phyloP scores from a whole-genome alignment of 2,329 filamentous ascomycete species.

The Sarocladium strictum region DNA sequence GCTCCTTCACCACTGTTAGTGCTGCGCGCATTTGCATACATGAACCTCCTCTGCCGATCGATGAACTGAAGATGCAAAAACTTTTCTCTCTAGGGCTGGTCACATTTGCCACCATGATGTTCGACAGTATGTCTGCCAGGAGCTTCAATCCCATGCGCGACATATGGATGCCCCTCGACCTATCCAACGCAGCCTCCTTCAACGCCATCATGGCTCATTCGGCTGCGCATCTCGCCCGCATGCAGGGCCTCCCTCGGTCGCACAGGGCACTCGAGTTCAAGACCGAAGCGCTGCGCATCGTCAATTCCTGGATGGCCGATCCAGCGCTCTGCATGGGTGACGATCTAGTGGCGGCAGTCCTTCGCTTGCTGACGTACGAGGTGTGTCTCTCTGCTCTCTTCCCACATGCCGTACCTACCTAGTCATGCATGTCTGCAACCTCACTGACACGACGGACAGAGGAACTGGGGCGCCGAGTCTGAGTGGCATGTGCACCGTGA shows the following conservation, averaged over 20 bases:
- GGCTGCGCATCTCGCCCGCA: conserved; percentile 29
- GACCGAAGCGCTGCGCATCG: conserved; percentile 27
- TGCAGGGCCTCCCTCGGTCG: conserved; percentile 22
- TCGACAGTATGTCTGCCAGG: conserved; percentile 19
- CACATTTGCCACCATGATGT: conserved; percentile 26
- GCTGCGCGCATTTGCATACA: too few relatives aligned
- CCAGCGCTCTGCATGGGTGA: conserved; percentile 23
- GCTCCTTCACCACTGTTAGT: conserved; percentile 29
- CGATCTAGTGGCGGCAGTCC: conserved; percentile 16
- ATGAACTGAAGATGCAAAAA: not conserved
- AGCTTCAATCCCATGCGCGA: conserved; percentile 32
- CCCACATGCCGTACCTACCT: too few relatives aligned
- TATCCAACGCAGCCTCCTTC: conserved; percentile 34
- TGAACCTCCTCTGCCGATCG: not conserved
- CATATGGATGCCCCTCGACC: conserved; percentile 32
- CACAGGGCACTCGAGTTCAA: conserved; percentile 25
- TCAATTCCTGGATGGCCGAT: conserved; percentile 26
- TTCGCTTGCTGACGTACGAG: conserved; percentile 10
- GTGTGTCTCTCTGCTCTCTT: too few relatives aligned
- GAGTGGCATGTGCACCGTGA: conserved; percentile 10
- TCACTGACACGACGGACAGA: not conserved
- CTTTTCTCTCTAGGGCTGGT: conserved; percentile 23
- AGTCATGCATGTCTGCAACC: not conserved
- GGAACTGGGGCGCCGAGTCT: conserved; percentile 8
- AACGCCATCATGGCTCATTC: conserved; percentile 35